A percentile compares a stretch with the other conserved stretches of the same genome.
Conservation (phyloP, 2,329 filamentous ascomycete genomes). For the Alternaria sp. region DNA sequence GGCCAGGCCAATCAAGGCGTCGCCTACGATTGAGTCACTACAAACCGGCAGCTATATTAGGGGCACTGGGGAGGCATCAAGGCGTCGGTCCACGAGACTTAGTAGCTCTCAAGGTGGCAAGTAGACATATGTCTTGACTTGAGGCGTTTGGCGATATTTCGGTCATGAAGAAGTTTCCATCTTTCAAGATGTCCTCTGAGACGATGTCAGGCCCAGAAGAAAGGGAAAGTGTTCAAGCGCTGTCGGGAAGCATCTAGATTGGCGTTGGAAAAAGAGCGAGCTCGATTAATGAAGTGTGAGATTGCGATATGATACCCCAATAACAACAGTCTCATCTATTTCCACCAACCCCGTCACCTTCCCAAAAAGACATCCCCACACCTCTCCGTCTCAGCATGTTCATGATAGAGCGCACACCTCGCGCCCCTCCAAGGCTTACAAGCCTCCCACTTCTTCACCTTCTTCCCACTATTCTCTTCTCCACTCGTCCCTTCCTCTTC, state of each 20-base stretch:
- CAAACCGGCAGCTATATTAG: not conserved
- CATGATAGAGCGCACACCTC: constrained; percentile 47
- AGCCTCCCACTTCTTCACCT: constrained; percentile 40
- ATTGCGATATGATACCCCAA: not conserved
- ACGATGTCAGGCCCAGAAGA: not conserved
- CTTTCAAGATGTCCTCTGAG: not conserved
- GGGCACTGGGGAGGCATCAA: not conserved
- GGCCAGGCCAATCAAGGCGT: not conserved
- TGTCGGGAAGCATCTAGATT: not conserved
- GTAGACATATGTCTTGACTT: not conserved
- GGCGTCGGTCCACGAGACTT: constrained; percentile 3
- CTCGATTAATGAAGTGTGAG: not conserved
- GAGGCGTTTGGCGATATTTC: not conserved
- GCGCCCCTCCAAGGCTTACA: constrained; percentile 49
- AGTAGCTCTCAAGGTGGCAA: not conserved
- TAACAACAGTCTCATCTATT: not conserved
- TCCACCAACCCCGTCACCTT: constrained; percentile 16
- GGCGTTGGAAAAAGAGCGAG: not conserved
- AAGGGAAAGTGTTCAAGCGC: not conserved
- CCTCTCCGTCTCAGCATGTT: constrained; percentile 46
- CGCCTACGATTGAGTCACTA: not conserved
- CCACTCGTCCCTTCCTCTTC: constrained; percentile 28
- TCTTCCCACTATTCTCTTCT: constrained; percentile 27
- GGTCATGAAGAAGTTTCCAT: not conserved
- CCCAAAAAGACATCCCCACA: constrained; percentile 44